These are phyloP conservation scores for Thecaphora thlaspeos DNA, from an alignment of 1,284 basidiomycete species.

Conservation along the genomic window DNA sequence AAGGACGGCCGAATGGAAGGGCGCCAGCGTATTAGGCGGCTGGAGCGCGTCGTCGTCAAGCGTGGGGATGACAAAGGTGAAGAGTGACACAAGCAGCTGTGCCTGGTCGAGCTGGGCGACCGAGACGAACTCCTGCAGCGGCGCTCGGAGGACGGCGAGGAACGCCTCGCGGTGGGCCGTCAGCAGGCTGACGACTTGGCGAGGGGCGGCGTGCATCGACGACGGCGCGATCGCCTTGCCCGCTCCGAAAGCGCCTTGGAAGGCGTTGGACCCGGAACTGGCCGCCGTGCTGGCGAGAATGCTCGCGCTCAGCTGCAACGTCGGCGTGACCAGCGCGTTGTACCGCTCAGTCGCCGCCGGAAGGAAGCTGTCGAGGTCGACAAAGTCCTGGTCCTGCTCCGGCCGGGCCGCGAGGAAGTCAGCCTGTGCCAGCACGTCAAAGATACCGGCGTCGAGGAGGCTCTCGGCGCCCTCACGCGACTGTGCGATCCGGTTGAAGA, in stretches of 20 bases:
- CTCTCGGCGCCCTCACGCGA: conserved; percentile 79
- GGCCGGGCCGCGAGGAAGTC: conserved; percentile 82
- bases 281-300: conserved; percentile 57
- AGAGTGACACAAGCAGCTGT: conserved; percentile 69
- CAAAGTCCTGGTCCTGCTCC: conserved; percentile 75
- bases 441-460: conserved; percentile 74
- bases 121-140: conserved; percentile 66
- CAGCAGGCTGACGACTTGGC: conserved; percentile 72
- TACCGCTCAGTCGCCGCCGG: conserved; percentile 83
- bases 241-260: conserved; percentile 31
- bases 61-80: conserved; percentile 67
- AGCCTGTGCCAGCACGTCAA: conserved; percentile 78
- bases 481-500: conserved; percentile 80
- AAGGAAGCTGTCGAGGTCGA: conserved; percentile 80
- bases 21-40: conserved; percentile 59
- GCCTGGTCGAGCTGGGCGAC: conserved; percentile 72
- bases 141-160: conserved; percentile 73
- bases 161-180: conserved; percentile 76
- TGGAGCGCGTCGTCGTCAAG: conserved; percentile 74
- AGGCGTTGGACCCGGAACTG: conserved; percentile 69
- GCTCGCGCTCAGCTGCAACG: conserved; percentile 71
- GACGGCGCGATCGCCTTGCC: conserved; percentile 21
- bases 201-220: conserved; percentile 20
- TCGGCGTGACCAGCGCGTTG: conserved; percentile 81
- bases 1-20: conserved; percentile 74